phyloP scores from a whole-genome alignment of 805 yeast species.

The Spathaspora girioi region DNA sequence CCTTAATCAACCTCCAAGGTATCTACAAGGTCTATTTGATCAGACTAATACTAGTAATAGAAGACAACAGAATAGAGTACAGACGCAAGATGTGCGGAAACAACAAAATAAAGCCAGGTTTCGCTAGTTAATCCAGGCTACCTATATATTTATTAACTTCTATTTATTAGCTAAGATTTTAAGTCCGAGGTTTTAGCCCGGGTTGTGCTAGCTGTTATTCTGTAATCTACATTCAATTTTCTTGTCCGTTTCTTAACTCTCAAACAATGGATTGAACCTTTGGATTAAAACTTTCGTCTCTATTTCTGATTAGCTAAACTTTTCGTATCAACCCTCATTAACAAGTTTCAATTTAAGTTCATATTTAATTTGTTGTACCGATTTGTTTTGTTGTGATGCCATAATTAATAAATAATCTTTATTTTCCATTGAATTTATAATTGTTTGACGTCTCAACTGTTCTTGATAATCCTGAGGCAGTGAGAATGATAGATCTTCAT shows the following conservation, averaged over 20 bases:
- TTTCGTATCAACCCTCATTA: slow-evolving; percentile 1
- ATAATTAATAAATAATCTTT: slow-evolving; percentile 33
- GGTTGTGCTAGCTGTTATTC: not conserved
- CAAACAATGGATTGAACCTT: too few species aligned
- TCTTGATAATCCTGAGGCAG: slow-evolving; percentile 20
- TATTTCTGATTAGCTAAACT: too few species aligned
- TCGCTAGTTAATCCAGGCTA: not conserved
- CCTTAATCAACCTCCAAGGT: slow-evolving; percentile 41
- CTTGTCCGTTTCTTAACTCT: too few species aligned
- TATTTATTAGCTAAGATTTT: not conserved
- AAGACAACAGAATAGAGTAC: not conserved
- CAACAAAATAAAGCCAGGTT: not conserved
- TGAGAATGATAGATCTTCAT: not conserved
- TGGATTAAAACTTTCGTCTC: too few species aligned
- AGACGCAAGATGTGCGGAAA: not conserved
- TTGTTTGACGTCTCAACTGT: slow-evolving; percentile 28
- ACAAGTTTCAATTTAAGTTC: slow-evolving; percentile 28
- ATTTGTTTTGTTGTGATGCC: slow-evolving; percentile 40
- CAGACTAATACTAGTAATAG: slow-evolving; percentile 5
- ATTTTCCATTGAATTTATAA: slow-evolving; percentile 38
- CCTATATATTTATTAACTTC: not conserved
- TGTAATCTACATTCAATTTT: not conserved
- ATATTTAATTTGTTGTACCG: slow-evolving; percentile 40
- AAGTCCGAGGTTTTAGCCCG: not conserved
- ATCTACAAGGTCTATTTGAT: slow-evolving; percentile 35